Conservation (phyloP, 2,329 filamentous ascomycete species). For the Apiospora phragmitis region DNA sequence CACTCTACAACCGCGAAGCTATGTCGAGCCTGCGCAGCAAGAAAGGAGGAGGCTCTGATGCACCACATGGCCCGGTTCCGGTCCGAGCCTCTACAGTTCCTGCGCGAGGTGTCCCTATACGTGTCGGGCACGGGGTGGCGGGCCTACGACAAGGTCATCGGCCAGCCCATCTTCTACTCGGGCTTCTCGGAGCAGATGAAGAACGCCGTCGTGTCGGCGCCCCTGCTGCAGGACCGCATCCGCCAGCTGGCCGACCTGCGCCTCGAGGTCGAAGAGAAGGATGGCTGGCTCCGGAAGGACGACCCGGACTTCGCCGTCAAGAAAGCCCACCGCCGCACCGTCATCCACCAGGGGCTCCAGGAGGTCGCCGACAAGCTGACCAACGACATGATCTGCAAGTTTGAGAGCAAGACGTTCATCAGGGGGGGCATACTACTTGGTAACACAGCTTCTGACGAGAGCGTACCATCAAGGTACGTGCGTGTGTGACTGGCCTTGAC, state of each 20-base stretch:
- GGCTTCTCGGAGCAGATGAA: constrained; percentile 94
- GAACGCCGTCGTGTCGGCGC: constrained; percentile 70
- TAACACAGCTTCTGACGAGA: constrained; percentile 83
- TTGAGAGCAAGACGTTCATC: constrained; percentile 93
- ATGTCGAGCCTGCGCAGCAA: constrained; percentile 51
- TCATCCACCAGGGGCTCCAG: constrained; percentile 71
- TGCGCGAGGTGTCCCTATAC: constrained; percentile 90
- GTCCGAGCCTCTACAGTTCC: constrained; percentile 69
- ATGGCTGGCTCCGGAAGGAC: constrained; percentile 64
- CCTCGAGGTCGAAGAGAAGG: constrained; percentile 72
- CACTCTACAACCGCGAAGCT: constrained; percentile 73
- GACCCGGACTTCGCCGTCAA: constrained; percentile 56
- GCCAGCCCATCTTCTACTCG: constrained; percentile 88
- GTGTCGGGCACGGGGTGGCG: constrained; percentile 94
- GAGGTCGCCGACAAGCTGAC: constrained; percentile 86
- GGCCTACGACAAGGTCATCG: constrained; percentile 86
- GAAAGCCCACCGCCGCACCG: constrained; percentile 55
- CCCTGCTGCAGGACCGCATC: constrained; percentile 74
- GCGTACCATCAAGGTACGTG: constrained; percentile 81
- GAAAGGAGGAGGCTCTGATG: constrained; percentile 71
- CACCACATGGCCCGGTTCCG: constrained; percentile 87
- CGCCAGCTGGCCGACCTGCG: constrained; percentile 73
- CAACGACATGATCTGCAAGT: constrained; percentile 98
- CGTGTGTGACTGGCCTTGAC: not conserved
- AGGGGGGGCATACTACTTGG: constrained; percentile 89